Conservation (phyloP, 163 green algal species). For the Botryococcus braunii region DNA sequence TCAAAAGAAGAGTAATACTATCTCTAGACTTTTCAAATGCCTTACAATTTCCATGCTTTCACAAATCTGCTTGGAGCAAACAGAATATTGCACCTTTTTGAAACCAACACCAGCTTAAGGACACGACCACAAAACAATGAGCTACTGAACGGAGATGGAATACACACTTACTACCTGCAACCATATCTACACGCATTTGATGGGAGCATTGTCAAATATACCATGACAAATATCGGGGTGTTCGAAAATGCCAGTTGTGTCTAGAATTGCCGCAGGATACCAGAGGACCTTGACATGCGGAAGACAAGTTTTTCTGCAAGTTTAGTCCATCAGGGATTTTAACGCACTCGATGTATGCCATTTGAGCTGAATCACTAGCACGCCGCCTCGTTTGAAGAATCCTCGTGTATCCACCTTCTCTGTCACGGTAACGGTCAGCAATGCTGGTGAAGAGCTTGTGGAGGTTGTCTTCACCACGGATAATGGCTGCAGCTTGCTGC, state of each 20-base stretch:
- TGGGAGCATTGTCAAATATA: background rate
- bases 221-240: background rate
- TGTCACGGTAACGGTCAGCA: slow-evolving; percentile 61
- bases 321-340: background rate
- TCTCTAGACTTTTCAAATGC: too few relatives aligned
- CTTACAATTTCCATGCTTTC: too few relatives aligned
- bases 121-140: too few relatives aligned
- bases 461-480: slow-evolving; percentile 52
- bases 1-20: too few relatives aligned
- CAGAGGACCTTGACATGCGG: background rate
- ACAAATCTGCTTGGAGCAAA: too few relatives aligned
- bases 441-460: slow-evolving; percentile 76
- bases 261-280: background rate
- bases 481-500: slow-evolving; percentile 42
- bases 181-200: background rate
- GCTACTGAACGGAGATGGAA: too few relatives aligned
- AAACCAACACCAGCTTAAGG: too few relatives aligned
- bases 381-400: slow-evolving; percentile 57
- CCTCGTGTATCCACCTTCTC: slow-evolving; percentile 79
- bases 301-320: background rate
- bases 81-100: too few relatives aligned
- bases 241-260: background rate
- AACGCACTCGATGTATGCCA: slow-evolving; percentile 81
- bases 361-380: slow-evolving; percentile 60
- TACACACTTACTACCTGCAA: background rate